Conservation (phyloP, 78 protist species). For the Dictyostelium citrinum region DNA sequence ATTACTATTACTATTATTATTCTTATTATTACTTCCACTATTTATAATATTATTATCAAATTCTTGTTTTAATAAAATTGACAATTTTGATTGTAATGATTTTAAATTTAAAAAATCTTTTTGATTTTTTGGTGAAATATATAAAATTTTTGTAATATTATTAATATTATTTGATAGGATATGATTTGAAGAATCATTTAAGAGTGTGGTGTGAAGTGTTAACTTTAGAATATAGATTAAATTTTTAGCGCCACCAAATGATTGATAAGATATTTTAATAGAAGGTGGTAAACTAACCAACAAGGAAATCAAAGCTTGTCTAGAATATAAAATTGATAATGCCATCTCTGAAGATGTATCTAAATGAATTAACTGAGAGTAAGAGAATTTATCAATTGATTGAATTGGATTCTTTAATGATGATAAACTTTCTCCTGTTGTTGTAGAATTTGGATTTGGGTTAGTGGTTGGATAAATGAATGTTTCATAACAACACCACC, state of each 20-base stretch:
- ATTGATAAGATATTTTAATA: background rate
- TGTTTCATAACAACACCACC: conserved; percentile 67
- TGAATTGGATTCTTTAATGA: conserved; percentile 21
- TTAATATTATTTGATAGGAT: background rate
- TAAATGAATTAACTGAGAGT: conserved; percentile 27
- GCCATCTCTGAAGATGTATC: conserved; percentile 59
- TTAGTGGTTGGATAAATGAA: conserved; percentile 14
- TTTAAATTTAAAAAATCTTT: conserved; percentile 22
- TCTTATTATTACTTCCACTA: background rate
- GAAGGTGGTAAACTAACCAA: conserved; percentile 19
- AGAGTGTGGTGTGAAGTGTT: conserved; percentile 14
- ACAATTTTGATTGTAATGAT: conserved; percentile 24
- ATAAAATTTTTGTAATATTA: conserved; percentile 33
- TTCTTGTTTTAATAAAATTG: conserved; percentile 17
- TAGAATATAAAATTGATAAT: conserved; percentile 36
- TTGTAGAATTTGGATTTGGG: background rate
- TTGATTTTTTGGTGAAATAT: background rate
- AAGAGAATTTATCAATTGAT: conserved; percentile 46
- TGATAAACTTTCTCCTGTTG: background rate
- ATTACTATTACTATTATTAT: background rate
- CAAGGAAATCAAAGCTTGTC: conserved; percentile 52
- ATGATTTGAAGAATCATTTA: conserved; percentile 19
- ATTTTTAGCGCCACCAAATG: conserved; percentile 69
- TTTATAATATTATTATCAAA: background rate
- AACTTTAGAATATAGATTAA: conserved; percentile 48